phyloP scores from a whole-genome alignment of 306 rosid species.

The Hippophae tibetana region DNA sequence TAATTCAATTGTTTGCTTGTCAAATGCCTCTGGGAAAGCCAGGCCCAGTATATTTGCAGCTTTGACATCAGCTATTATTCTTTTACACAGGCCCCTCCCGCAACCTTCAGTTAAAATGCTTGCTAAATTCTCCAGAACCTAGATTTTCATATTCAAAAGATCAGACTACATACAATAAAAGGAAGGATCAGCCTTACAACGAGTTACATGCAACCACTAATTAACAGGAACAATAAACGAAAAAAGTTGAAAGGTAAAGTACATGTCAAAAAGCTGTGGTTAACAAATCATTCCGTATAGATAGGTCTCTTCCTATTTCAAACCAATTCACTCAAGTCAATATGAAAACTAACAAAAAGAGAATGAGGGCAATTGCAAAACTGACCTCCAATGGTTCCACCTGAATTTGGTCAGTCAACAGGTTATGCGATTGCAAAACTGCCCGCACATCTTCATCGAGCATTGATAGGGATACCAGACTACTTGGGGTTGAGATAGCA shows the following conservation, averaged over 20 bases:
- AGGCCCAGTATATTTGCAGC: slow-evolving; percentile 81
- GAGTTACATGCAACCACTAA: slow-evolving; percentile 6
- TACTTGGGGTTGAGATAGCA: slow-evolving; percentile 52
- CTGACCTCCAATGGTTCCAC: slow-evolving; percentile 50
- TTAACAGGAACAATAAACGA: slow-evolving; percentile 1
- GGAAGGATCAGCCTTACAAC: no score
- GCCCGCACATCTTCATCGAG: slow-evolving; percentile 70
- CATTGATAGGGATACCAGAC: slow-evolving; percentile 39
- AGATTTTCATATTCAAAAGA: slow-evolving; percentile 10
- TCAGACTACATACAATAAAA: no score
- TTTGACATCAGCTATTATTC: slow-evolving; percentile 75
- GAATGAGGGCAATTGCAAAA: no score
- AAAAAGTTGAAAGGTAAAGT: background rate
- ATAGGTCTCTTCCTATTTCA: background rate
- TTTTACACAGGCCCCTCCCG: slow-evolving; percentile 84
- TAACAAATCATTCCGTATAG: background rate
- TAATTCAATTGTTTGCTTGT: slow-evolving; percentile 81
- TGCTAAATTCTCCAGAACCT: slow-evolving; percentile 80
- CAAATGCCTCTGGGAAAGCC: slow-evolving; percentile 75
- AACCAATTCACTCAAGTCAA: background rate
- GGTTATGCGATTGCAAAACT: slow-evolving; percentile 38
- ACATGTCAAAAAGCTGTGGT: background rate
- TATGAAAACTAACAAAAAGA: background rate
- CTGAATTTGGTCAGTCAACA: slow-evolving; percentile 35
- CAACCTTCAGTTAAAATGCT: slow-evolving; percentile 64